Evolutionary conservation across 2,329 filamentous ascomycete species (phyloP).

Genomic region (Cordyceps javanica): DNA sequence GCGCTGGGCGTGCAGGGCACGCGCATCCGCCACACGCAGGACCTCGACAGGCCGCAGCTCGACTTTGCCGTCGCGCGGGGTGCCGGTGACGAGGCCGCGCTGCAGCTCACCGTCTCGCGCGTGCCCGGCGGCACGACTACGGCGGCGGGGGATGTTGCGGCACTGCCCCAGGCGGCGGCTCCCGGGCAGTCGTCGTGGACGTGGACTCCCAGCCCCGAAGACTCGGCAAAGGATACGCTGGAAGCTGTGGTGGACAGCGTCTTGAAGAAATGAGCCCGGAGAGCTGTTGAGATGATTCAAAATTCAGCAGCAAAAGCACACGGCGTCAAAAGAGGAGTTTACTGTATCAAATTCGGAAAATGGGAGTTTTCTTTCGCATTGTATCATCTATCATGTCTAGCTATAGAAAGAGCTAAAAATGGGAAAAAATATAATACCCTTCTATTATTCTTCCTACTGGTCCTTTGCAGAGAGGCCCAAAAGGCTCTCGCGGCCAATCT

Average conservation of each 20-base stretch:
- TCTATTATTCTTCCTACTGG: neutral
- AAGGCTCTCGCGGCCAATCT: too few relatives aligned
- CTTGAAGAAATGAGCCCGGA: neutral
- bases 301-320: neutral
- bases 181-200: constrained; percentile 22
- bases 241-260: constrained; percentile 20
- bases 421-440: neutral
- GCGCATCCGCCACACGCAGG: constrained; percentile 24
- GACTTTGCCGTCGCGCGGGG: neutral
- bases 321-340: neutral
- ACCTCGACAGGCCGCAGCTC: constrained; percentile 16
- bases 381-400: neutral
- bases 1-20: constrained; percentile 26
- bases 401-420: neutral
- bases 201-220: constrained; percentile 21
- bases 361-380: neutral
- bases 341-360: neutral
- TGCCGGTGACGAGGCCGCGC: neutral
- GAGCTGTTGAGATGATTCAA: neutral
- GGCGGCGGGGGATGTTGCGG: constrained; percentile 11
- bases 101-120: neutral
- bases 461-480: too few relatives aligned
- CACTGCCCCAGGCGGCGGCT: neutral
- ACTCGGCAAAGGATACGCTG: constrained; percentile 16
- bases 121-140: constrained; percentile 14